Base-by-base conservation (phyloP, 1,284 basidiomycete species). In the Ganoderma boninense region DNA sequence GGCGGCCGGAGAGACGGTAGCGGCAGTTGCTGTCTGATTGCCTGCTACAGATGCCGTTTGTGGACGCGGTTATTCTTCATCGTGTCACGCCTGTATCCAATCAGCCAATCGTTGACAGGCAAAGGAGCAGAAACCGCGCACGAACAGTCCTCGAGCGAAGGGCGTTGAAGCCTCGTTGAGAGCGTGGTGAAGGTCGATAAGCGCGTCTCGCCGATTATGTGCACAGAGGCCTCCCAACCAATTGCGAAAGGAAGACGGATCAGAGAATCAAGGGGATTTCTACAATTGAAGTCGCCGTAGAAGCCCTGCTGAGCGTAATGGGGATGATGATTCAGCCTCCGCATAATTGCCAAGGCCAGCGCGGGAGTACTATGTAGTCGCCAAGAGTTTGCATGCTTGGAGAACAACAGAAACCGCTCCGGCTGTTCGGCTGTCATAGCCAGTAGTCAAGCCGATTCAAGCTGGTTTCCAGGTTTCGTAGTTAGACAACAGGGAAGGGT, bases 21-120 rank as follows among this genome's bases (percentile, higher is more conserved):
- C 43, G 43, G 43, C 43, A 52, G n/a, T n/a, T 52, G 49, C 49
- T 52, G n/a, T 52, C 49, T 8, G 49, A 52, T 52, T 52, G 49
- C n/a, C 23, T n/a, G 14, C 43, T 4, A 44, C 16, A 20, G 23
- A 52, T 2, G n/a, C n/a, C 43, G 16, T 44, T 44, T 4, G 20
- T 23, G 49, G 43, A 23, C 20, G n/a, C 20, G 23, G n/a, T 49
- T 43, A 14, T 43, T 14, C 5, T n/a, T 23, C 3, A 1, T 49
- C 46, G 46, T 20, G 20, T 23, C n/a, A 23, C 23, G 20, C n/a
- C 46, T 20, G 20, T 4, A 49, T 20, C n/a, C 46, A 23, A 20
- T n/a, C 23, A 52, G 49, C 49, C 49, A 52, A 52, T 52, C 2
- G 49, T 23, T 23, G 23, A 5, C n/a, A 20, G 2, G 20, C 11